Evolutionary conservation across 768 basidiomycete species (phyloP).

Genomic region (Austroboletus eburneus): DNA sequence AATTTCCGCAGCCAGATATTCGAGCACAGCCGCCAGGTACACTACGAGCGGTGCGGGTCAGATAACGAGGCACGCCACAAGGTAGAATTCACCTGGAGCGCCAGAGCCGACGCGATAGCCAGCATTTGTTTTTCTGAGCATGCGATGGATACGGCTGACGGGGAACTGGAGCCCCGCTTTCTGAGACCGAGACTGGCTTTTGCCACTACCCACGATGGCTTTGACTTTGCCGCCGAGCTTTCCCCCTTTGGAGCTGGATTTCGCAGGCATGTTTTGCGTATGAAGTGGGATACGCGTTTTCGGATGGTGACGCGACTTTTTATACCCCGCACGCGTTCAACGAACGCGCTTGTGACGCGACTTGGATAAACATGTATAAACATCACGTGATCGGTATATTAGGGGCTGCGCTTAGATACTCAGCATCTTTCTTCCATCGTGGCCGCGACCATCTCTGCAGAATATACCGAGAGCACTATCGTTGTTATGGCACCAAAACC

Average conservation of each 20-base stretch:
- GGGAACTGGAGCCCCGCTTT: conserved; percentile 83
- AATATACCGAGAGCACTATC: background rate
- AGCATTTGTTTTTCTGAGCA: conserved; percentile 82
- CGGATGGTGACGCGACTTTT: conserved; percentile 8
- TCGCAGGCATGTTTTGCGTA: conserved; percentile 23
- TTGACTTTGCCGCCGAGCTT: conserved; percentile 54
- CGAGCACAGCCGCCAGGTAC: conserved; percentile 89
- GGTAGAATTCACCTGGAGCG: conserved; percentile 57
- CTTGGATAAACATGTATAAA: conserved; percentile 28
- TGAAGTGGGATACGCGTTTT: background rate
- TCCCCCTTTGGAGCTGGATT: conserved; percentile 30
- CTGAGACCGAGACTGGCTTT: conserved; percentile 68
- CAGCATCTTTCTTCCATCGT: conserved; percentile 19
- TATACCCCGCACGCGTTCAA: conserved; percentile 26
- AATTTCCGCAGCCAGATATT: conserved; percentile 91
- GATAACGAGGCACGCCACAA: conserved; percentile 9
- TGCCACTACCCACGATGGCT: conserved; percentile 28
- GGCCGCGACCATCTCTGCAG: background rate
- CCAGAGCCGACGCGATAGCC: conserved; percentile 85
- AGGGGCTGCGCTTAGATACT: conserved; percentile 24
- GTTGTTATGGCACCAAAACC: conserved; percentile 53
- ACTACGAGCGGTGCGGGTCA: conserved; percentile 40
- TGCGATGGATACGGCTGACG: conserved; percentile 88
- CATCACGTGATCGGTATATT: conserved; percentile 32
- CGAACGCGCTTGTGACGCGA: conserved; percentile 41